A percentile compares a stretch with the other conserved stretches of the same genome.
Conservation (phyloP, 257 asterid genomes). For the Petunia axillaris region DNA sequence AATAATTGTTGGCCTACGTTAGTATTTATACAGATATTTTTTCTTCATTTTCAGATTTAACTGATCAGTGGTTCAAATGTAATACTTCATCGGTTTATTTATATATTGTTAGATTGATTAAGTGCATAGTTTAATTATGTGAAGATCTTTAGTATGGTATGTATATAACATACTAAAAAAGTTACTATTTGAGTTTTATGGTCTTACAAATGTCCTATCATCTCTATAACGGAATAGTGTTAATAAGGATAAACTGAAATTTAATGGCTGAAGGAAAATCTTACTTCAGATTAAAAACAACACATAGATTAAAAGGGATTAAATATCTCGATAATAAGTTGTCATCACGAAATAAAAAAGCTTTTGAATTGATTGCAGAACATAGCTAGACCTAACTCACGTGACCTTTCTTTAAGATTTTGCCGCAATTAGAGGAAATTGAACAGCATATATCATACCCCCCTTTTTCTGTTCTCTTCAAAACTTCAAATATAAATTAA, state of each 20-base stretch:
- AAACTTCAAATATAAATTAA: neutral
- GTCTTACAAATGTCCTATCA: no score
- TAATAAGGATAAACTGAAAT: no score
- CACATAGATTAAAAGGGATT: no score
- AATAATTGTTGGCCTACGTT: neutral
- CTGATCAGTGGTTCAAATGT: neutral
- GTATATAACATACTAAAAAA: no score
- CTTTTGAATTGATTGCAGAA: neutral
- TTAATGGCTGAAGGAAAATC: no score
- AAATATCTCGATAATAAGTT: neutral
- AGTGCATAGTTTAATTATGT: no score
- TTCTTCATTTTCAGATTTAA: neutral
- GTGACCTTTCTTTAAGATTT: neutral
- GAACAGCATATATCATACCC: neutral
- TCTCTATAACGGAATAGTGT: no score
- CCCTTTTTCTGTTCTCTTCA: neutral
- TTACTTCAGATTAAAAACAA: no score
- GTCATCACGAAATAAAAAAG: neutral
- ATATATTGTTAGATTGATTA: no score
- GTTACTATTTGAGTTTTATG: no score
- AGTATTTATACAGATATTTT: neutral
- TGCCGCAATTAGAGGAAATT: constrained; percentile 1
- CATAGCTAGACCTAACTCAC: neutral
- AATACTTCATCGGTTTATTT: neutral
- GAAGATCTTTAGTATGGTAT: no score